Evolutionary conservation across 2,329 filamentous ascomycete species (phyloP).

Genomic region (Fusarium humuli): DNA sequence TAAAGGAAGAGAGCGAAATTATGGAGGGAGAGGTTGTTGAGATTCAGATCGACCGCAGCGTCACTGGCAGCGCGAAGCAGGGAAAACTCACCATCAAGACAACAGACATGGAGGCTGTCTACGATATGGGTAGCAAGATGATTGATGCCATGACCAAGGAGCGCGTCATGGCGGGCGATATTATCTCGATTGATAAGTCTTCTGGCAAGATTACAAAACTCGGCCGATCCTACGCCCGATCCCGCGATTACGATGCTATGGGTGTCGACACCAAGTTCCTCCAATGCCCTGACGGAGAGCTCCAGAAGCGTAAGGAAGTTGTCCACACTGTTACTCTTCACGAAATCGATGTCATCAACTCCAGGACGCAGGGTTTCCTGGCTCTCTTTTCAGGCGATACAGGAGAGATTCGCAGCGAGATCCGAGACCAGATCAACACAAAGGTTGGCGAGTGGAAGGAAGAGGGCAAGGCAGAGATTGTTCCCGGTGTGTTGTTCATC

Average conservation of each 20-base stretch:
- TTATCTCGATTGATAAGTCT: conserved; percentile 98
- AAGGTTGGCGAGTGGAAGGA: conserved; percentile 99
- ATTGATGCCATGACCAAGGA: conserved; percentile 99
- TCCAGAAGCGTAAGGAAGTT: conserved; percentile 96
- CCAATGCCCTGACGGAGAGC: conserved; percentile 95
- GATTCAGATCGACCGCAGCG: conserved; percentile 97
- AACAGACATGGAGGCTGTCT: conserved; percentile 99
- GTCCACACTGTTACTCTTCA: conserved; percentile 97
- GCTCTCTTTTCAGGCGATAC: conserved; percentile 98
- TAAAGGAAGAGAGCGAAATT: conserved; percentile 99
- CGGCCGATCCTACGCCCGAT: conserved; percentile 92
- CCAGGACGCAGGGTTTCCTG: conserved; percentile 96
- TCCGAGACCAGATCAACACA: conserved; percentile 98
- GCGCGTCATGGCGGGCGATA: conserved; percentile 97
- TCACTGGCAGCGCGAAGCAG: conserved; percentile 97
- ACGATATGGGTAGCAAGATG: conserved; percentile 99
- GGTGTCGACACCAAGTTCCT: conserved; percentile 98
- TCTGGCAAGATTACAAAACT: conserved; percentile 98
- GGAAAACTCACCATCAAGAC: conserved; percentile 99
- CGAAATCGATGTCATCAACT: conserved; percentile 99
- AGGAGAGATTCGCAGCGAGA: conserved; percentile 96
- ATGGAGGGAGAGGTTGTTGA: conserved; percentile 99
- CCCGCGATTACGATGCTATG: conserved; percentile 99
- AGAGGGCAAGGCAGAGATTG: conserved; percentile 98
- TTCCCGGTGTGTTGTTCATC: conserved; percentile 96